Percentiles rank a stretch among this genome's conserved stretches.
These are phyloP conservation scores for Malassezia caprae DNA, from an alignment of 1,284 basidiomycete species.

Conservation along the genomic window DNA sequence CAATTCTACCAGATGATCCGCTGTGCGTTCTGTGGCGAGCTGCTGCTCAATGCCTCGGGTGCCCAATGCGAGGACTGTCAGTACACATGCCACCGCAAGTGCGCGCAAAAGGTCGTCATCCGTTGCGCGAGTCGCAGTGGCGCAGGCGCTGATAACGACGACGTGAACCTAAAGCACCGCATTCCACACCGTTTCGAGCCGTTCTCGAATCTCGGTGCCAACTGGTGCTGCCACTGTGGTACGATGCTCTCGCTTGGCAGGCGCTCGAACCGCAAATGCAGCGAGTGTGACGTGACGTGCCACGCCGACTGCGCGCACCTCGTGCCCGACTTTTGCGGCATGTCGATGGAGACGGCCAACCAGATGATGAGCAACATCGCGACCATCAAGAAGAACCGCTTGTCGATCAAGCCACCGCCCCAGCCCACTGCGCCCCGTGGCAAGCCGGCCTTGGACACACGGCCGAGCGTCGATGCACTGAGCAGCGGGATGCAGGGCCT, in stretches of 20 bases:
- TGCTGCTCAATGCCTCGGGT: conserved; percentile 89
- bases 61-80: conserved; percentile 99
- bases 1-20: conserved; percentile 96
- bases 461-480: not conserved
- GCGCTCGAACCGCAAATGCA: conserved; percentile 89
- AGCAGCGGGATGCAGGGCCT: conserved; percentile 15
- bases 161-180: conserved; percentile 97
- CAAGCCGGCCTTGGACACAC: not conserved
- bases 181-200: conserved; percentile 98
- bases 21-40: conserved; percentile 94
- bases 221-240: conserved; percentile 99
- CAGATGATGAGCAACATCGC: conserved; percentile 78
- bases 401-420: conserved; percentile 15
- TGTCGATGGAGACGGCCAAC: conserved; percentile 99
- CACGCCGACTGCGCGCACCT: conserved; percentile 96
- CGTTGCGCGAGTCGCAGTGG: conserved; percentile 98
- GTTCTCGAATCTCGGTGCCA: conserved; percentile 91
- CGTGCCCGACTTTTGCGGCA: conserved; percentile 97
- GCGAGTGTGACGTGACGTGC: conserved; percentile 89
- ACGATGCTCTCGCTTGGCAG: conserved; percentile 85
- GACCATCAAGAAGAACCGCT: conserved; percentile 53
- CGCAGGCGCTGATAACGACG: conserved; percentile 77
- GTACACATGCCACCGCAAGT: conserved; percentile 98
- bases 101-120: conserved; percentile 91
- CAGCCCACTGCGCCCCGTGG: conserved; percentile 13